Evolutionary conservation across 2,329 filamentous ascomycete genomes (phyloP).

Genomic region (Aspergillus niger): DNA sequence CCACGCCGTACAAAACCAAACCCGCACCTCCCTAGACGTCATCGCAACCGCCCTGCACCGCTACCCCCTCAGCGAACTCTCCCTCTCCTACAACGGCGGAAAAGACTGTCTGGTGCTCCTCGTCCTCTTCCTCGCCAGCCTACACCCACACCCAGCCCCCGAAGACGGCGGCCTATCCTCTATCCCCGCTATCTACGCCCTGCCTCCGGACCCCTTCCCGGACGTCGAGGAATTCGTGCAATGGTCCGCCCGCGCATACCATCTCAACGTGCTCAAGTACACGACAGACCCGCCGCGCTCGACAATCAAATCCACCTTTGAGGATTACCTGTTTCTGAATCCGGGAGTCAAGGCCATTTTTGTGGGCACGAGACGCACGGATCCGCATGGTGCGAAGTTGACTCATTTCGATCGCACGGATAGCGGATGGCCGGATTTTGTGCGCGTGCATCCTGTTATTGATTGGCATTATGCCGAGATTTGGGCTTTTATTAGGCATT

Average conservation of each 20-base stretch:
- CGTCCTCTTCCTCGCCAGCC: conserved; percentile 74
- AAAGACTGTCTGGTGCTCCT: conserved; percentile 96
- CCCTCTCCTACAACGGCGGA: conserved; percentile 94
- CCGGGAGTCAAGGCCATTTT: conserved; percentile 72
- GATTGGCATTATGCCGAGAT: conserved; percentile 98
- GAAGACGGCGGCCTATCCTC: conserved; percentile 19
- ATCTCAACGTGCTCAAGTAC: conserved; percentile 74
- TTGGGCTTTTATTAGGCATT: conserved; percentile 75
- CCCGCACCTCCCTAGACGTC: conserved; percentile 69
- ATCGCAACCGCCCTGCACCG: conserved; percentile 72
- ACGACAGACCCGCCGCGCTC: conserved; percentile 57
- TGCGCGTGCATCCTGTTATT: conserved; percentile 92
- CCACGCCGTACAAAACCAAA: conserved; percentile 70
- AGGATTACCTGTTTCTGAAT: conserved; percentile 64
- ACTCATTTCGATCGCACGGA: conserved; percentile 87
- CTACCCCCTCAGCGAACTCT: conserved; percentile 78
- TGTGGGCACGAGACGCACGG: conserved; percentile 84
- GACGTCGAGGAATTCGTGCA: conserved; percentile 85
- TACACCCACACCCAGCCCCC: conserved; percentile 51
- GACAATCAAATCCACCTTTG: conserved; percentile 76
- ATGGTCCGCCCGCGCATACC: conserved; percentile 66
- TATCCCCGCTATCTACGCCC: conserved; percentile 88
- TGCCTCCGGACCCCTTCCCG: conserved; percentile 78
- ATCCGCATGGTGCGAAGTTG: conserved; percentile 80
- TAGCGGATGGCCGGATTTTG: conserved; percentile 84